Evolutionary conservation across 2,329 filamentous ascomycete species (phyloP).

Genomic region (Colletotrichum euphorbiae): DNA sequence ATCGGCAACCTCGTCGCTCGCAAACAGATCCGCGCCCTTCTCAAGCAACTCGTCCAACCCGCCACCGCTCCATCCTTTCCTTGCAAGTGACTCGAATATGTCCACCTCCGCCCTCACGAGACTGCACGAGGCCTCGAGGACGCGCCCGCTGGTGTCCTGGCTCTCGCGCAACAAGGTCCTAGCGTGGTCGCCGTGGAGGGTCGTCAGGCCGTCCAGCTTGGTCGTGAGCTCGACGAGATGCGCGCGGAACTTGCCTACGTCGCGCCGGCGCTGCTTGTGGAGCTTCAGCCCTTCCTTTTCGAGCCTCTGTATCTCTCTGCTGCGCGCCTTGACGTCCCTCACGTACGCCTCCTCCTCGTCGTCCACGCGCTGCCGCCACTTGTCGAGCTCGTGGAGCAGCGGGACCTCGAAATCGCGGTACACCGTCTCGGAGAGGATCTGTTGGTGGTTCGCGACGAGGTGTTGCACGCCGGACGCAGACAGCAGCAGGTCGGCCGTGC

Average conservation of each 20-base stretch:
- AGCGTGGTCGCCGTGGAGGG: slow-evolving; percentile 70
- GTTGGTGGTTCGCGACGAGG: slow-evolving; percentile 76
- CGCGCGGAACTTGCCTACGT: slow-evolving; percentile 71
- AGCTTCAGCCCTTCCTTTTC: slow-evolving; percentile 74
- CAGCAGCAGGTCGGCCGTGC: slow-evolving; percentile 73
- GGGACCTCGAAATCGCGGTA: slow-evolving; percentile 77
- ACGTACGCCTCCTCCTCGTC: slow-evolving; percentile 73
- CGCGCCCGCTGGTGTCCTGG: slow-evolving; percentile 71
- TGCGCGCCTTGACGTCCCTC: slow-evolving; percentile 64
- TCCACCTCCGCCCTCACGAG: slow-evolving; percentile 76
- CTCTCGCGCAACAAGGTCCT: slow-evolving; percentile 69
- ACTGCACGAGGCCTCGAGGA: slow-evolving; percentile 73
- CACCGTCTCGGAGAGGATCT: slow-evolving; percentile 76
- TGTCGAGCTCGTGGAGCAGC: slow-evolving; percentile 75
- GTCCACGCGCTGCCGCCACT: slow-evolving; percentile 71
- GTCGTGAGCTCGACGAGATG: slow-evolving; percentile 73
- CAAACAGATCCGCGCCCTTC: slow-evolving; percentile 71
- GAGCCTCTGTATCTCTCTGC: slow-evolving; percentile 70
- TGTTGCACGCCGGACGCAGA: slow-evolving; percentile 74
- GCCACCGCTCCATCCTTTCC: slow-evolving; percentile 76
- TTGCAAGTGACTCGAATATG: slow-evolving; percentile 74
- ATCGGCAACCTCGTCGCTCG: slow-evolving; percentile 52
- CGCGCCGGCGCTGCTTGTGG: slow-evolving; percentile 68
- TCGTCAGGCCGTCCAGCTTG: slow-evolving; percentile 72
- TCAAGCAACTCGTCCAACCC: slow-evolving; percentile 75